These are phyloP conservation scores for Cercophora newfieldiana DNA, from an alignment of 495 filamentous ascomycete species.

Conservation along the genomic window DNA sequence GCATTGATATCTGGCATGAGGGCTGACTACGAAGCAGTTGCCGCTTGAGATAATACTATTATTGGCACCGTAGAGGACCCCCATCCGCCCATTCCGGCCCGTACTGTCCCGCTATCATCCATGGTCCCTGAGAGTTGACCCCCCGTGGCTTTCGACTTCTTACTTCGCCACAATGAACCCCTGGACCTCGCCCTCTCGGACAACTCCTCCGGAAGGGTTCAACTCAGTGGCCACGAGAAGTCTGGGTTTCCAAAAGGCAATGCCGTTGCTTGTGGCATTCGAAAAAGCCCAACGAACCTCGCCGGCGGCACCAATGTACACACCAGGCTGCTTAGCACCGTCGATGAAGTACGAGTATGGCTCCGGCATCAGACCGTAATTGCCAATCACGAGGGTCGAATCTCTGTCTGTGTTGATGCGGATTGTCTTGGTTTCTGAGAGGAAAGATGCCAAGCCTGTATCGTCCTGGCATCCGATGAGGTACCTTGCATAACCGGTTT, in stretches of 20 bases:
- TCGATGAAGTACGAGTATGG: constrained; percentile 35
- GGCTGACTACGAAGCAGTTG: too few species aligned
- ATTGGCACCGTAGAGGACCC: too few species aligned
- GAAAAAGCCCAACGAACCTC: constrained; percentile 12
- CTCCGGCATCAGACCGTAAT: constrained; percentile 18
- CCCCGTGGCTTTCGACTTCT: neutral
- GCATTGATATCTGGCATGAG: too few species aligned
- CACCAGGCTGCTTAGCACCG: constrained; percentile 32
- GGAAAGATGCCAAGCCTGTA: neutral
- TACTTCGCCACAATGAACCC: neutral
- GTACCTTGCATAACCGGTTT: neutral
- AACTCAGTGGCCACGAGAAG: neutral
- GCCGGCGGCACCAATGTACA: constrained; percentile 24
- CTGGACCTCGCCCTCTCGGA: neutral
- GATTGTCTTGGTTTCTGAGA: neutral
- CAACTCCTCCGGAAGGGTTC: neutral
- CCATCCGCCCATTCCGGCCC: too few species aligned
- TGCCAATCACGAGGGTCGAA: neutral
- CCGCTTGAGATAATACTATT: too few species aligned
- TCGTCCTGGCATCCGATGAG: neutral
- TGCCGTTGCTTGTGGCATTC: neutral
- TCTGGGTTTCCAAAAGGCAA: constrained; percentile 4
- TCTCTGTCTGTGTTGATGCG: neutral
- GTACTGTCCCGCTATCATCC: neutral
- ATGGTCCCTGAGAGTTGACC: too few species aligned